These are phyloP conservation scores for Leishmania tarentolae DNA, from an alignment of 208 protist species.

Conservation along the genomic window DNA sequence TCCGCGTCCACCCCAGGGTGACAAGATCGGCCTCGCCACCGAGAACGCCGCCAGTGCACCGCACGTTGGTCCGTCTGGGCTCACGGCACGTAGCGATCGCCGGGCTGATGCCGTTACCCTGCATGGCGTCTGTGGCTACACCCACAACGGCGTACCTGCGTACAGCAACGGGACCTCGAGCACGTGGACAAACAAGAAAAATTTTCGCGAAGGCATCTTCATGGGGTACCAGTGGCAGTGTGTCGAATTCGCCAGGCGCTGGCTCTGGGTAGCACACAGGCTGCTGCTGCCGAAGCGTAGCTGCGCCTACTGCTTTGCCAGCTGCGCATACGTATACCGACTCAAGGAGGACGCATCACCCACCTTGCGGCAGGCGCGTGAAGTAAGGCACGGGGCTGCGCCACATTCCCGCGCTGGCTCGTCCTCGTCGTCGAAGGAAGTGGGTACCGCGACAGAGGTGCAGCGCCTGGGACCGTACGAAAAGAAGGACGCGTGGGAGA, in stretches of 20 bases:
- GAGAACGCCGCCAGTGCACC: background rate
- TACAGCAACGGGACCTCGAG: constrained; percentile 73
- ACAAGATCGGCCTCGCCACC: background rate
- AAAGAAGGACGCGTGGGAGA: constrained; percentile 30
- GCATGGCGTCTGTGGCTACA: constrained; percentile 60
- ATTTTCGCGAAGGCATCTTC: constrained; percentile 58
- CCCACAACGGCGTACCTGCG: constrained; percentile 51
- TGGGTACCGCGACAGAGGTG: background rate
- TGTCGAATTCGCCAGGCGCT: constrained; percentile 85
- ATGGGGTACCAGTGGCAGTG: constrained; percentile 90
- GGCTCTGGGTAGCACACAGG: constrained; percentile 63
- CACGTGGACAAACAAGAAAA: constrained; percentile 46
- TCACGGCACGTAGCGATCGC: background rate
- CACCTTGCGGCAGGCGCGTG: background rate
- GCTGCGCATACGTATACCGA: constrained; percentile 33
- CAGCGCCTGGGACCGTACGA: constrained; percentile 13
- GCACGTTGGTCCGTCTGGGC: background rate
- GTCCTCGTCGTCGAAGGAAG: background rate
- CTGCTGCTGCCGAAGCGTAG: constrained; percentile 58
- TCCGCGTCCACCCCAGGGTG: background rate
- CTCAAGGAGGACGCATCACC: constrained; percentile 17
- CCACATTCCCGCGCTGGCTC: background rate
- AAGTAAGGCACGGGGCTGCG: background rate
- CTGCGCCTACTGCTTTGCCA: constrained; percentile 51
- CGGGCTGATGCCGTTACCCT: constrained; percentile 14